Evolutionary conservation across 345 rosid genomes (phyloP).

Genomic region (Lepidium aucheri): DNA sequence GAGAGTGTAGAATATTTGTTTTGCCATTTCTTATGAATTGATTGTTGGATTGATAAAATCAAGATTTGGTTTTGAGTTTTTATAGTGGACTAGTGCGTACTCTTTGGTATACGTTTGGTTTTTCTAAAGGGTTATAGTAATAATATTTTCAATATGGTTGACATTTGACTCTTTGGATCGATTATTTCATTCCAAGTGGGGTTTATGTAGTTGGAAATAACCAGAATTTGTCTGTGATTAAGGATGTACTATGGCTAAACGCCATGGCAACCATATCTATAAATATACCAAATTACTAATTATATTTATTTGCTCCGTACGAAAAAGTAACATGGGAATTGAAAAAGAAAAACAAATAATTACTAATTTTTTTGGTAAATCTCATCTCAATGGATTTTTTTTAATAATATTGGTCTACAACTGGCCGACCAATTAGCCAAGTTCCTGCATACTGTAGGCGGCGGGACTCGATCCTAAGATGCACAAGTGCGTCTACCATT

Average conservation of each 20-base stretch:
- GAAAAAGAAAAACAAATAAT: not conserved
- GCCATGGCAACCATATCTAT: not conserved
- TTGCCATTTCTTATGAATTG: constrained; percentile 6
- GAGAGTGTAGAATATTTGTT: constrained; percentile 8
- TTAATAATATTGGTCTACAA: no score
- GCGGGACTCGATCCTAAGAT: no score
- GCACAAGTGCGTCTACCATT: no score
- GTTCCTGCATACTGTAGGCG: no score
- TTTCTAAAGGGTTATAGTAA: constrained; percentile 1
- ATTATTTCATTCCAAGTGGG: constrained; percentile 6
- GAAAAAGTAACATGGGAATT: not conserved
- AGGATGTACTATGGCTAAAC: not conserved
- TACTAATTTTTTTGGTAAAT: not conserved
- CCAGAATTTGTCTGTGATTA: constrained; percentile 10
- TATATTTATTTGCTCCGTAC: not conserved
- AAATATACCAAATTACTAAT: not conserved
- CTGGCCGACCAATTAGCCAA: no score
- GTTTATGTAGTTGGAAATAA: constrained; percentile 16
- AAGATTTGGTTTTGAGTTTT: constrained; percentile 5
- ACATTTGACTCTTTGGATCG: constrained; percentile 12
- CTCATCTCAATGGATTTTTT: no score
- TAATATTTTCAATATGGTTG: not conserved
- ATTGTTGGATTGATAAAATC: constrained; percentile 9
- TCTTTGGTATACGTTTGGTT: not conserved
- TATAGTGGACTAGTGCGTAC: constrained; percentile 5